Percentiles rank a stretch among this genome's conserved stretches.
phyloP scores from a whole-genome alignment of 371 early-diverging fungal species.

The Rhizopus stolonifer region DNA sequence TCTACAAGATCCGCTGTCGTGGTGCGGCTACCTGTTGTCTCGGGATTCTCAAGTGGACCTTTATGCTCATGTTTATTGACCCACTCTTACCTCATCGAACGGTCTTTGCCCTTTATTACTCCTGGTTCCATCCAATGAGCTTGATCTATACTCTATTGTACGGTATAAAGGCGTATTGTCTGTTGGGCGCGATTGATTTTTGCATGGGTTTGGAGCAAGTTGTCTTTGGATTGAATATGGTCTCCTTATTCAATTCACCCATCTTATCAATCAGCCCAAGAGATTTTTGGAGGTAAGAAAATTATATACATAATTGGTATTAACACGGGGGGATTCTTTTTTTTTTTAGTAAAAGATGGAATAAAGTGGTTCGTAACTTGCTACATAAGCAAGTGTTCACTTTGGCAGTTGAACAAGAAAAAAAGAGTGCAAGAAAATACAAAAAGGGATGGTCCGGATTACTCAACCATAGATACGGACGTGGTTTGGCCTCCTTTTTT shows the following conservation, averaged over 20 bases:
- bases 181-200: slow-evolving; percentile 28
- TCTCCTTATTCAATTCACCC: slow-evolving; percentile 33
- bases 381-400: slow-evolving; percentile 26
- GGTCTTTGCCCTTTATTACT: slow-evolving; percentile 17
- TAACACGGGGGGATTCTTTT: neutral
- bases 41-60: slow-evolving; percentile 24
- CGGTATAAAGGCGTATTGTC: slow-evolving; percentile 31
- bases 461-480: slow-evolving; percentile 3
- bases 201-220: slow-evolving; percentile 23
- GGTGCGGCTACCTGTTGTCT: slow-evolving; percentile 24
- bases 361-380: slow-evolving; percentile 31
- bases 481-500: slow-evolving; percentile 28
- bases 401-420: neutral
- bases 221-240: slow-evolving; percentile 16
- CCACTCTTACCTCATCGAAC: slow-evolving; percentile 16
- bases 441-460: too few species aligned
- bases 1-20: slow-evolving; percentile 9
- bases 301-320: neutral
- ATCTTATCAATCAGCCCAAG: slow-evolving; percentile 34
- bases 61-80: slow-evolving; percentile 22
- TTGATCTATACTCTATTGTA: slow-evolving; percentile 20
- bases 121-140: slow-evolving; percentile 20
- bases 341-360: slow-evolving; percentile 32
- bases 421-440: neutral
- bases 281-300: slow-evolving; percentile 44